Evolutionary conservation across 2,329 filamentous ascomycete genomes (phyloP), one percentile per base, ranked within the genome.

Genomic region (Nannizzia gypsea): DNA sequence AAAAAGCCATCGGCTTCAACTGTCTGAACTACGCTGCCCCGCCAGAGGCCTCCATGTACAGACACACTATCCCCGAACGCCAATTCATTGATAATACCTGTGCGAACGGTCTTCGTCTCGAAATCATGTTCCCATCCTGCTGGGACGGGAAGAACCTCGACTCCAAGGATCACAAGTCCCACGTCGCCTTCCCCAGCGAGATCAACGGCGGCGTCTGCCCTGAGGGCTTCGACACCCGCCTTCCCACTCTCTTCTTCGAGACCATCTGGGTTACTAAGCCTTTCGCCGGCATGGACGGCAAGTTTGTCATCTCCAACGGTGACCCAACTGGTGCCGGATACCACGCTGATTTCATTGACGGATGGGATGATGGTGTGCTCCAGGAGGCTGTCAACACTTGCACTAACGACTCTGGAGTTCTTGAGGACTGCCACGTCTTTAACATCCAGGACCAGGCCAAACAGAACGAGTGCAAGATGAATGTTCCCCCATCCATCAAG

Each of bases 1-100:
- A 95, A 77, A 90, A 91, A 63, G 89, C 91, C 8, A 67, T 96
- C 28, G 92, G 93, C 2, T 96, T 96, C 82, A 97, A 97, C 79
- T 97, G 93, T 74, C 76, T 99, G 62, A 86, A 97, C 81, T 96
- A 96, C 70, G 68, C 67, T 34, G 77, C 73, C 24, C 67, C 67
- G 17, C 77, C 87, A 1, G 90, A 96, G 72, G 80, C 81, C 1
- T 87, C 90, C 13, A 80, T 95, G 38, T 87, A 84, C 72, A 89
- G 91, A 65, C 91, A 96, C 73, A 85, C 83, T 70, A 68, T 96
- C 66, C 91, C 92, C 0, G 81, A 86, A 67, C 95, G 95, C 79
- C 74, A 75, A 0, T 95, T 83, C 70, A 79, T 96, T 38, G 90
- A 96, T 69, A 80, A 80, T 59, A 85, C 92, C 74, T 97, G 92